Conservation (phyloP, 345 rosid species). For the Gossypium australe region DNA sequence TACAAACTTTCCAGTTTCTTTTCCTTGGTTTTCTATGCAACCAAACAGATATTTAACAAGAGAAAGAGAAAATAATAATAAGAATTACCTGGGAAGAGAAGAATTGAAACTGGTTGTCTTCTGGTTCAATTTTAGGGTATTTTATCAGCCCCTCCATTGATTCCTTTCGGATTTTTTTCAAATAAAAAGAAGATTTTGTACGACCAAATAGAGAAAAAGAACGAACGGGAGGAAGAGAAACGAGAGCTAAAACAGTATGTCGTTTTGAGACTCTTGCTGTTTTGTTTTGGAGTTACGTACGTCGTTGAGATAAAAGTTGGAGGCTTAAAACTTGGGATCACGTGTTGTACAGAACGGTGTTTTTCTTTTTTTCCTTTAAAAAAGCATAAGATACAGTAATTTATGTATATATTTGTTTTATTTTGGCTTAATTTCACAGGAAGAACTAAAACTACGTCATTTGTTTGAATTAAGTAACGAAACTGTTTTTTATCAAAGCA, state of each 20-base stretch:
- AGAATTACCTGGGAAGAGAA: conserved; percentile 9
- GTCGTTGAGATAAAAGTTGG: no score
- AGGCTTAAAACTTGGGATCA: not conserved
- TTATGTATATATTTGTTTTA: no score
- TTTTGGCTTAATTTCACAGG: no score
- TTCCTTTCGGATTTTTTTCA: not conserved
- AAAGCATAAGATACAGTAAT: no score
- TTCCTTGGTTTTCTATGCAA: conserved; percentile 7
- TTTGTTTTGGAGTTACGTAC: not conserved
- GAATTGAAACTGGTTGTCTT: conserved; percentile 13
- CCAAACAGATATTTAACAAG: conserved; percentile 6
- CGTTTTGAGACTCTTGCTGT: not conserved
- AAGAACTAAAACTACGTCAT: no score
- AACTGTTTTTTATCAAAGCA: no score
- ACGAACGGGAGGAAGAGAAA: not conserved
- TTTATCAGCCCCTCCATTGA: conserved; percentile 17
- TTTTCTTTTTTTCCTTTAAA: no score
- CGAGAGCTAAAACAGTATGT: not conserved
- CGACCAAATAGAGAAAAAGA: not conserved
- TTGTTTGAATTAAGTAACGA: no score
- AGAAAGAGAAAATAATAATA: not conserved
- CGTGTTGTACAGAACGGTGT: not conserved
- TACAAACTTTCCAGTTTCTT: not conserved
- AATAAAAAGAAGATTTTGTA: not conserved
- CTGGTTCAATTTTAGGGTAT: conserved; percentile 21